Evolutionary conservation across 2,329 filamentous ascomycete genomes (phyloP), one percentile per base, ranked within the genome.

Genomic region (Diaporthe sp.): DNA sequence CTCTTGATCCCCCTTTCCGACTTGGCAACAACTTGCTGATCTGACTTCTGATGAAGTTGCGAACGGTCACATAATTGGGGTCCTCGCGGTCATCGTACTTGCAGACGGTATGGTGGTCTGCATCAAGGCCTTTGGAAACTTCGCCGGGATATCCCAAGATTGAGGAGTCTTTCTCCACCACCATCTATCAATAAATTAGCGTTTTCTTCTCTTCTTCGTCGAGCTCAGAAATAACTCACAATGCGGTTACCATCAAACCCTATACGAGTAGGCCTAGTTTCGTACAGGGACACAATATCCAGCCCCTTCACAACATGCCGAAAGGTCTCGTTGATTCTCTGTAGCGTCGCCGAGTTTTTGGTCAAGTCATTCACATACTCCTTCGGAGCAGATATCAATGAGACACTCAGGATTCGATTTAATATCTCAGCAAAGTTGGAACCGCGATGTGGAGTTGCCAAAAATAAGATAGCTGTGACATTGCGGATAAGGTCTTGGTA

Each of bases 401-500:
- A 68, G 13, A 68, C 63, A 47, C 17, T 25, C 0, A 68, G 44
- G 10, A 81, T 61, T 9, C 73, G 77, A 39, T 80, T 80, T 3
- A 81, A 58, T 4, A 55, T 79, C 5, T 77, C 63, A 1, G 79
- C 79, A 3, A 81, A 53, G 20, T 80, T 68, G 0, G 78, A 77
- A 15, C 80, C 80, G 17, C 79, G 73, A 42, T 81, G 81, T 2
- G 80, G 80, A 2, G 80, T 81, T 13, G 79, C 77, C 0, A 81
- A 44, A 28, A 81, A 81, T 6, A 79, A n/a, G 13, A 80, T 74
- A 0, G 77, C 74, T 25, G 74, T 74, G 15, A 81, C 74, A 4
- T 20, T 72, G n/a, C 74, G 58, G 8, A 79, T 73, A 8, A 82
- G 75, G 10, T 60, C 63, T 10, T 73, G 61, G 60, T 78, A 82